A percentile compares a stretch with the other conserved stretches of the same genome.
These are phyloP conservation scores for Penicillium aurantiogriseum DNA, from an alignment of 2,329 filamentous ascomycete genomes.

Conservation along the genomic window DNA sequence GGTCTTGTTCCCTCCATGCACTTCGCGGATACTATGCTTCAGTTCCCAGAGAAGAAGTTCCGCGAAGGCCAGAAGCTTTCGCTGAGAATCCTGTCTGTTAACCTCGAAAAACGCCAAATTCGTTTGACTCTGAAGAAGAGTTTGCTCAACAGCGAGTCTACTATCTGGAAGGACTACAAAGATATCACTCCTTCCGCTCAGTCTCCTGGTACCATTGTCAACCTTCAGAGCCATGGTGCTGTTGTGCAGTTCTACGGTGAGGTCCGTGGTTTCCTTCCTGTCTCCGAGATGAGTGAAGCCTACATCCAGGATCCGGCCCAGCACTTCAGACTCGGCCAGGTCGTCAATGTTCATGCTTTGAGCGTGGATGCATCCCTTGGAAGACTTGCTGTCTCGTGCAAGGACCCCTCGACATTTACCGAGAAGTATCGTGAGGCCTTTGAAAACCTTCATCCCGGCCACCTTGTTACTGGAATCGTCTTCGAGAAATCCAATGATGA, in stretches of 20 bases:
- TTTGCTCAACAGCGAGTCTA: conserved; percentile 80
- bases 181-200: conserved; percentile 72
- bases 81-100: conserved; percentile 77
- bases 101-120: conserved; percentile 72
- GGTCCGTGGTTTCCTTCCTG: conserved; percentile 81
- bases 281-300: conserved; percentile 97
- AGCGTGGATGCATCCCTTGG: conserved; percentile 69
- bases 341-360: conserved; percentile 84
- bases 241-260: conserved; percentile 88
- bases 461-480: conserved; percentile 73
- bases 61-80: conserved; percentile 81
- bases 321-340: conserved; percentile 87
- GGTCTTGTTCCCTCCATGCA: conserved; percentile 89
- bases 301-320: conserved; percentile 85
- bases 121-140: conserved; percentile 93
- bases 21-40: conserved; percentile 79
- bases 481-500: conserved; percentile 78
- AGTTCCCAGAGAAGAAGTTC: conserved; percentile 96
- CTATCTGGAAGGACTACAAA: conserved; percentile 76
- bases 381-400: conserved; percentile 86
- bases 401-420: conserved; percentile 77
- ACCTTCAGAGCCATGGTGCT: conserved; percentile 73
- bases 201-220: conserved; percentile 82
- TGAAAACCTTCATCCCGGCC: conserved; percentile 69
- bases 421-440: conserved; percentile 72